Base-by-base conservation (phyloP, 2,329 filamentous ascomycete genomes). In the Magnaporthiopsis rhizophila region DNA sequence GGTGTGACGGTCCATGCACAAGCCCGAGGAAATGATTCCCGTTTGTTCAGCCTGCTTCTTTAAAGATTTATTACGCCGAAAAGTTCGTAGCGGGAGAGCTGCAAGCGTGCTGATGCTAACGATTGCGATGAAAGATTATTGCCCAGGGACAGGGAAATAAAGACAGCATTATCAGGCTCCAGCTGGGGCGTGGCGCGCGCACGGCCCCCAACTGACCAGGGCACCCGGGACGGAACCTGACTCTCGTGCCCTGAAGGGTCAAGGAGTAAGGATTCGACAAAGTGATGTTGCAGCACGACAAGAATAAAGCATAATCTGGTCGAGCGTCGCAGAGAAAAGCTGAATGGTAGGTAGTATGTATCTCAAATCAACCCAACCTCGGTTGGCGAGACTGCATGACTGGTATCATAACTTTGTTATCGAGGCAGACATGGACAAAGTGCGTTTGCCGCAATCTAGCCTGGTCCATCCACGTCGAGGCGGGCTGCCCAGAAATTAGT, bases 401-500 rank as follows among this genome's bases (percentile, higher is more conserved):
- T 53, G 45, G 45, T 24, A 53, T 53, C 21, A 24, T 53, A 9
- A 36, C 21, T 6, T 21, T 53, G 45, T 53, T 21, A n/a, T 2
- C 45, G 9, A 53, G 45, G 45, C 45, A 50, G 34, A 36, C 34
- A 36, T 36, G 34, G 45, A 24, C 45, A 53, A 24, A 11, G 30
- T 53, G 45, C 45, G 45, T 7, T 13, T 13, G n/a, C 8, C 13
- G 18, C 30, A 62, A 24, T 32, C 50, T n/a, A 32, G 28, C 38
- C 50, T 62, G 38, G 24, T 62, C 38, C 32, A 56, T 62, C 38
- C 32, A 56, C 56, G 60, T 24, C 61, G 45, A 57, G 61, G 34
- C 45, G 32, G 45, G 59, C 34, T 34, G 60, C 38, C 60, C 18
- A 62, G 60, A 62, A 38, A 62, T 62, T 62, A 53, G 60, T 34